Evolutionary conservation across 345 rosid species (phyloP), one percentile per base, ranked within the genome.

Genomic region (Noccaea caerulescens): DNA sequence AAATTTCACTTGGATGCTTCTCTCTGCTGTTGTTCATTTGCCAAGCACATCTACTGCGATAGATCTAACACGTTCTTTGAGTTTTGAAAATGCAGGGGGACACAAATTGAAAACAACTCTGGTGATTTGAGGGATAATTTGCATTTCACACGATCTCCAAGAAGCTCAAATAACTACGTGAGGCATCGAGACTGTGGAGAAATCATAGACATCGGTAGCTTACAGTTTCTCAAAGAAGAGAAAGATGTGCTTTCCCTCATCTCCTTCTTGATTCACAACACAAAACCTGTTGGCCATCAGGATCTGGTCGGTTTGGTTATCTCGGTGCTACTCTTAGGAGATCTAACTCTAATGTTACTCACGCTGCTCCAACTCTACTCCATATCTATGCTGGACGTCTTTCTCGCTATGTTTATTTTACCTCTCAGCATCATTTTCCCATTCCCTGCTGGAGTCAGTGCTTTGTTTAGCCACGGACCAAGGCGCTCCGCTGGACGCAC

Each of bases 251-350:
- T 81, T 66, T 83, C 72, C 57, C 92, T 89, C 63, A 60, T 83
- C 39, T 84, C 95, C 63, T 83, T 85, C 71, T 16, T 92, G 16
- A 79, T 88, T 59, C 80, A 75, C 63, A 90, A 86, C 80, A 79
- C 91, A 58, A 90, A 87, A 73, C 98, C 98, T 52, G 77, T 86
- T 74, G 93, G 98, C 56, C 98, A 90, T 81, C 98, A 90, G 98
- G 98, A 93, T 85, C 85, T 93, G 60, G 95, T 90, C 3, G 97
- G 98, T 72, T 75, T 93, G 73, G 84, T 93, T 25, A 80, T 93
- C 69, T 93, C 98, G 10, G 78, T 90, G 61, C 80, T 93, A 53
- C 84, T 93, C 51, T 69, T 93, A 9, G 95, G 85, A 38, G 97
- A 93, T 81, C 65, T 87, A 76, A 93, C 95, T 77, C 79, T 93